A percentile compares a stretch with the other conserved stretches of the same genome.
Conservation (phyloP, 345 rosid genomes). For the Brassica cretica region DNA sequence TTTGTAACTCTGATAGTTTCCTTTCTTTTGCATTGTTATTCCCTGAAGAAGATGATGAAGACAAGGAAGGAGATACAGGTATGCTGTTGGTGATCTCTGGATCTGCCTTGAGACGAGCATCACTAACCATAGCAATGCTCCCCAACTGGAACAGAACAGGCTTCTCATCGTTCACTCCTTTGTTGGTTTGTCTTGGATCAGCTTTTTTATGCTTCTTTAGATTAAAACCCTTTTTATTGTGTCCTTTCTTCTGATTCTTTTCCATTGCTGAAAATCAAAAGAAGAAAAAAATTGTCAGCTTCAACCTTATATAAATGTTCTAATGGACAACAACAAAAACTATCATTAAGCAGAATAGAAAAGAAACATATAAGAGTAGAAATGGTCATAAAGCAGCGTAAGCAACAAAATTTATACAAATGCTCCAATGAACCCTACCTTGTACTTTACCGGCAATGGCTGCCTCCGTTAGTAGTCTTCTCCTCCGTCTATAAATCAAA, state of each 20-base stretch:
- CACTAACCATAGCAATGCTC: constrained; percentile 34
- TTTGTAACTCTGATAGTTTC: constrained; percentile 33
- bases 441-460: constrained; percentile 32
- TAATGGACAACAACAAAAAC: background rate
- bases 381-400: too few relatives aligned
- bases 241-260: constrained; percentile 30
- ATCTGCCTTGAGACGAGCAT: constrained; percentile 26
- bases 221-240: constrained; percentile 29
- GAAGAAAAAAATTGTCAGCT: too few relatives aligned
- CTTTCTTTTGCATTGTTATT: constrained; percentile 18
- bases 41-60: constrained; percentile 32
- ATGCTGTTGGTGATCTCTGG: constrained; percentile 25
- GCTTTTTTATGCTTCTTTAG: constrained; percentile 33
- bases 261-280: constrained; percentile 28
- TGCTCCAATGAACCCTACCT: constrained; percentile 21
- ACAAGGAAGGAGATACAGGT: constrained; percentile 20
- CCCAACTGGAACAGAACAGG: constrained; percentile 38
- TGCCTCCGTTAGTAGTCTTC: constrained; percentile 19
- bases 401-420: too few relatives aligned
- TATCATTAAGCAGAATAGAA: constrained; percentile 1
- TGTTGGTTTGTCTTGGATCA: constrained; percentile 20
- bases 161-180: constrained; percentile 25
- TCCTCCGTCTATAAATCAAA: constrained; percentile 13
- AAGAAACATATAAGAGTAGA: background rate
- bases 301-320: background rate